phyloP scores from a whole-genome alignment of 2,329 filamentous ascomycete genomes.

The Ceratocystis lukuohia region DNA sequence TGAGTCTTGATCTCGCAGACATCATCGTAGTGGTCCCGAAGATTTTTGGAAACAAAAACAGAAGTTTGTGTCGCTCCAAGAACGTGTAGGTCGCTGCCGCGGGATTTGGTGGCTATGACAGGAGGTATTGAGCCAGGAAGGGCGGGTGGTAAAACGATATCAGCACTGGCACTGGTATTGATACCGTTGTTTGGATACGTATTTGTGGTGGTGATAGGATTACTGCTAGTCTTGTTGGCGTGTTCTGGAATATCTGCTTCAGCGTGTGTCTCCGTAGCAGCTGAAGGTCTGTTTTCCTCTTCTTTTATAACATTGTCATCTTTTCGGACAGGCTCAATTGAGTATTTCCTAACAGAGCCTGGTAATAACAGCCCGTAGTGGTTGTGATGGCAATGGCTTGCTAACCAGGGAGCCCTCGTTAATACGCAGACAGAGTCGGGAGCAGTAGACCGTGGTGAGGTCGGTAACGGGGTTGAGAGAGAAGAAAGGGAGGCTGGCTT shows the following conservation, averaged over 20 bases:
- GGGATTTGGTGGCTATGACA: slow-evolving; percentile 8
- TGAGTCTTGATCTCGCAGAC: slow-evolving; percentile 17
- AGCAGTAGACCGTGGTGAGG: neutral
- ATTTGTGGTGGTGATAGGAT: neutral
- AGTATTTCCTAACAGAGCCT: neutral
- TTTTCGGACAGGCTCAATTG: neutral
- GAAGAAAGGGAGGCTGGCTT: neutral
- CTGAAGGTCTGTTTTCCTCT: neutral
- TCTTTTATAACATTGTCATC: neutral
- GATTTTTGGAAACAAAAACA: slow-evolving; percentile 16
- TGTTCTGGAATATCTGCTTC: neutral
- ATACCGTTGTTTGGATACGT: neutral
- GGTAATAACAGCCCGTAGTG: neutral
- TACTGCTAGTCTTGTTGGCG: neutral
- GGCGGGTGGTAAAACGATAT: neutral
- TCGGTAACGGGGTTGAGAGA: neutral
- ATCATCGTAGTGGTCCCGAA: slow-evolving; percentile 20
- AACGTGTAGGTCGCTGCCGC: slow-evolving; percentile 15
- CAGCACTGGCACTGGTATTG: neutral
- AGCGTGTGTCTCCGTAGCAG: neutral
- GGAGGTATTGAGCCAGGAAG: slow-evolving; percentile 7
- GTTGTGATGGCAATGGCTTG: neutral
- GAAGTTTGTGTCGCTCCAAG: slow-evolving; percentile 17
- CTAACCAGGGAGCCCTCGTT: neutral
- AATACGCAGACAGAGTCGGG: neutral